Evolutionary conservation across 768 basidiomycete species (phyloP).

Genomic region (Daedalea quercina): DNA sequence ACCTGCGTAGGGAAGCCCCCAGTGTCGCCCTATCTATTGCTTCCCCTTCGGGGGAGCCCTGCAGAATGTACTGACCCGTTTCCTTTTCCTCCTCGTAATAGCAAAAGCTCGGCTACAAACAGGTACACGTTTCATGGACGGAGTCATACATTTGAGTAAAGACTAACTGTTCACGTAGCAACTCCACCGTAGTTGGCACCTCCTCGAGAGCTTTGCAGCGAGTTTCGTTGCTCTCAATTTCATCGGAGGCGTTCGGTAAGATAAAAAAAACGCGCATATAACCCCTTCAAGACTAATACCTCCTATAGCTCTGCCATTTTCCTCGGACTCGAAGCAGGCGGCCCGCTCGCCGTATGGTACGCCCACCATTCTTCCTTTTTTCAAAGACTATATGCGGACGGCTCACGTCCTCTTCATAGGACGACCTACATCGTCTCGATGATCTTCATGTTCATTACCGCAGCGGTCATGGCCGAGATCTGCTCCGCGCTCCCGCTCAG

Average conservation of each 20-base stretch:
- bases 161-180: slow-evolving; percentile 37
- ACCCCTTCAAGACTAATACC: not conserved
- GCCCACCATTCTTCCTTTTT: not conserved
- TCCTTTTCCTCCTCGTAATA: slow-evolving; percentile 26
- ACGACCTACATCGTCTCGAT: slow-evolving; percentile 79
- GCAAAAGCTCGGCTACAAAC: slow-evolving; percentile 76
- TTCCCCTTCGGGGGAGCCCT: slow-evolving; percentile 34
- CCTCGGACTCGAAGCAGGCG: slow-evolving; percentile 77
- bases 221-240: slow-evolving; percentile 89
- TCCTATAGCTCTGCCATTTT: slow-evolving; percentile 62
- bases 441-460: slow-evolving; percentile 84
- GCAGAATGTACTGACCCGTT: slow-evolving; percentile 43
- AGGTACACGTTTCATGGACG: slow-evolving; percentile 33
- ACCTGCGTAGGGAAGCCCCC: slow-evolving; percentile 97
- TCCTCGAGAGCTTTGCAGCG: slow-evolving; percentile 80
- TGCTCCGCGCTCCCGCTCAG: slow-evolving; percentile 84
- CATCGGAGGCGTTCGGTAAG: slow-evolving; percentile 77
- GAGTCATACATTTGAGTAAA: not conserved
- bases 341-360: slow-evolving; percentile 85
- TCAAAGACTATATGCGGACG: not conserved
- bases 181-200: slow-evolving; percentile 81
- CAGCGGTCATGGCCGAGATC: slow-evolving; percentile 81
- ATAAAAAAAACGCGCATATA: slow-evolving; percentile 1
- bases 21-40: slow-evolving; percentile 48
- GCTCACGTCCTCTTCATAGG: slow-evolving; percentile 40